Evolutionary conservation across 2,329 filamentous ascomycete genomes (phyloP).

Genomic region (Trichoderma sp.): DNA sequence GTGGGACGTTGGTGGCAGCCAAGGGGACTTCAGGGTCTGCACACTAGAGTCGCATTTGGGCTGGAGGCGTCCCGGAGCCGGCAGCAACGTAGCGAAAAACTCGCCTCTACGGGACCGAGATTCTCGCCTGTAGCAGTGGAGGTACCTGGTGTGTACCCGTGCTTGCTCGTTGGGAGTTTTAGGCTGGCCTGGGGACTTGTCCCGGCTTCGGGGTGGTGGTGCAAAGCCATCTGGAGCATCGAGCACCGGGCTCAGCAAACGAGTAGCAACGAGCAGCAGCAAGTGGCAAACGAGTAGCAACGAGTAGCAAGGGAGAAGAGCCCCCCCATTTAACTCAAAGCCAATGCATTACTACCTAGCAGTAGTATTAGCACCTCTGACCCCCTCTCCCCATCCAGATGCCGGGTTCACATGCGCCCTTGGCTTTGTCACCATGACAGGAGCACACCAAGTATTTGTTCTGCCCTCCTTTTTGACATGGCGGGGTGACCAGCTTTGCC

Average conservation of each 20-base stretch:
- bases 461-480: not conserved
- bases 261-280: no score
- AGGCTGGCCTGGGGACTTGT: no score
- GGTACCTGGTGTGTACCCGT: no score
- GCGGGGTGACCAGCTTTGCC: not conserved
- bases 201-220: no score
- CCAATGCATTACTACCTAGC: not conserved
- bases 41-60: constrained; percentile 9
- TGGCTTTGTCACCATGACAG: not conserved
- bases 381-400: not conserved
- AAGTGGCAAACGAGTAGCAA: no score
- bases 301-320: not conserved
- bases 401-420: not conserved
- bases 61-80: constrained; percentile 5
- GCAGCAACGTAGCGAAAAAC: not conserved
- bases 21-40: constrained; percentile 2
- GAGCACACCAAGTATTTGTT: constrained; percentile 1
- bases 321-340: not conserved
- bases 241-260: no score
- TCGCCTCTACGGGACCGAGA: no score
- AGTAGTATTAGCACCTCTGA: no score
- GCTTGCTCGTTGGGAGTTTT: no score
- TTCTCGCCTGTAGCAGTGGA: not conserved
- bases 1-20: constrained; percentile 10
- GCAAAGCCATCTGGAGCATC: no score